Conservation (phyloP, 495 filamentous ascomycete genomes). For the Penicillium ucsense region DNA sequence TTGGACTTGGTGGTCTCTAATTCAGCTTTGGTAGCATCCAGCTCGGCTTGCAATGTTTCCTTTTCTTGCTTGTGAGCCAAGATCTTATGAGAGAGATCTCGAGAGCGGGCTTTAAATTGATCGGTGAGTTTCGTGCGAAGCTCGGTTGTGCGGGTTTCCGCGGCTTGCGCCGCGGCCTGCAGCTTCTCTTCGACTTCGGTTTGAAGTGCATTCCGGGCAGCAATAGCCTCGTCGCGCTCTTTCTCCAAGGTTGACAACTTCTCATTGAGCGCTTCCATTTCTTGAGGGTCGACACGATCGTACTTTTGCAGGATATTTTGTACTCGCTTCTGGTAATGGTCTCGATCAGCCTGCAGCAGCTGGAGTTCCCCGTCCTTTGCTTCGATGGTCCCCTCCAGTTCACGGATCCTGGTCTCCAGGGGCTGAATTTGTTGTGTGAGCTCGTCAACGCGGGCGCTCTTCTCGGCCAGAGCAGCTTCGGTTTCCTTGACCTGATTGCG, state of each 20-base stretch:
- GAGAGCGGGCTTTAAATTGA: slow-evolving; percentile 52
- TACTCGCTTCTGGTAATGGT: slow-evolving; percentile 84
- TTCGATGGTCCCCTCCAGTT: slow-evolving; percentile 69
- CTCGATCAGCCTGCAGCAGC: slow-evolving; percentile 75
- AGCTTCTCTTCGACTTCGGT: slow-evolving; percentile 41
- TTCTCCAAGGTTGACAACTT: slow-evolving; percentile 51
- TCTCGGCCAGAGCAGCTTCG: slow-evolving; percentile 62
- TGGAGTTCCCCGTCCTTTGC: slow-evolving; percentile 78
- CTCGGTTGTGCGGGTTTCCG: slow-evolving; percentile 25
- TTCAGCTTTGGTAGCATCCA: slow-evolving; percentile 37
- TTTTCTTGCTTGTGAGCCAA: slow-evolving; percentile 40
- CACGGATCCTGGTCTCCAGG: slow-evolving; percentile 62
- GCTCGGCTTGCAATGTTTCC: slow-evolving; percentile 36
- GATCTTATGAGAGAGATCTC: slow-evolving; percentile 40
- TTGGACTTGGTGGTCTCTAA: slow-evolving; percentile 30
- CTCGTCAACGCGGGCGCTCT: slow-evolving; percentile 61
- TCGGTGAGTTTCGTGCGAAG: slow-evolving; percentile 44
- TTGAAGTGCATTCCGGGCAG: slow-evolving; percentile 45
- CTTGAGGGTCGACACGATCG: slow-evolving; percentile 85
- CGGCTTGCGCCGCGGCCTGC: slow-evolving; percentile 23
- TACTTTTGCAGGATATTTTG: slow-evolving; percentile 94
- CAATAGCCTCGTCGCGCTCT: slow-evolving; percentile 54
- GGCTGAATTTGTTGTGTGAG: slow-evolving; percentile 71
- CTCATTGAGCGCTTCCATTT: slow-evolving; percentile 76
- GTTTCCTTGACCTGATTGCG: slow-evolving; percentile 76